These are phyloP conservation scores for Ajuga chamaepitys DNA, from an alignment of 257 asterid genomes.

Conservation along the genomic window DNA sequence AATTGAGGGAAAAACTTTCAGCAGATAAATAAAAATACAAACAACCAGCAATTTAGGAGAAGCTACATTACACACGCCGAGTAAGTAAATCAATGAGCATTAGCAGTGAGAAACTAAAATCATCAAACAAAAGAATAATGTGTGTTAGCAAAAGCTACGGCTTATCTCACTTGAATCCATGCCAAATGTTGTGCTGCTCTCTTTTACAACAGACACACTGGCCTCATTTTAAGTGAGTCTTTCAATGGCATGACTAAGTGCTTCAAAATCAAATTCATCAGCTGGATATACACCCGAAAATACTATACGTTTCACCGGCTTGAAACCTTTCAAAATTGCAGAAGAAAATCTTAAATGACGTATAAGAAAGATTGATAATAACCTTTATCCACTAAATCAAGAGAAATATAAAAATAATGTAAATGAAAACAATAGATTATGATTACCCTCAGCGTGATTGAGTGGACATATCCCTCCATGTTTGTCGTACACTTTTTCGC, in stretches of 20 bases:
- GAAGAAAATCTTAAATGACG: background rate
- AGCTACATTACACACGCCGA: too few relatives aligned
- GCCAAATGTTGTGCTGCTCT: conserved; percentile 97
- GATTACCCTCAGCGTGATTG: too few relatives aligned
- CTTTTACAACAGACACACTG: conserved; percentile 85
- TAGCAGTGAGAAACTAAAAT: conserved; percentile 21
- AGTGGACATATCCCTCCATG: too few relatives aligned
- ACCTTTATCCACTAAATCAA: too few relatives aligned
- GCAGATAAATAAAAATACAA: too few relatives aligned
- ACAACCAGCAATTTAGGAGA: too few relatives aligned
- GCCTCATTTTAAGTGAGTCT: conserved; percentile 94
- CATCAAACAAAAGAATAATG: conserved; percentile 21
- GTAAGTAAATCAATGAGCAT: too few relatives aligned
- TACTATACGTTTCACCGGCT: conserved; percentile 94
- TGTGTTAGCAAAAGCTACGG: conserved; percentile 15
- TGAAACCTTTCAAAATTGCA: conserved; percentile 63
- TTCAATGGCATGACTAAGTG: conserved; percentile 88
- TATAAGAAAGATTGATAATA: background rate
- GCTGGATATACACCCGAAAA: conserved; percentile 96
- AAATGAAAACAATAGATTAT: too few relatives aligned
- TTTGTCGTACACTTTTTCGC: too few relatives aligned
- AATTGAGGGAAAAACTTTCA: too few relatives aligned
- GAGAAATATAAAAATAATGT: too few relatives aligned
- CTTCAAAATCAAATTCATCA: conserved; percentile 99
- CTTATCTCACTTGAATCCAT: conserved; percentile 67